Evolutionary conservation across 345 rosid genomes (phyloP).

Genomic region (Salix brachista): DNA sequence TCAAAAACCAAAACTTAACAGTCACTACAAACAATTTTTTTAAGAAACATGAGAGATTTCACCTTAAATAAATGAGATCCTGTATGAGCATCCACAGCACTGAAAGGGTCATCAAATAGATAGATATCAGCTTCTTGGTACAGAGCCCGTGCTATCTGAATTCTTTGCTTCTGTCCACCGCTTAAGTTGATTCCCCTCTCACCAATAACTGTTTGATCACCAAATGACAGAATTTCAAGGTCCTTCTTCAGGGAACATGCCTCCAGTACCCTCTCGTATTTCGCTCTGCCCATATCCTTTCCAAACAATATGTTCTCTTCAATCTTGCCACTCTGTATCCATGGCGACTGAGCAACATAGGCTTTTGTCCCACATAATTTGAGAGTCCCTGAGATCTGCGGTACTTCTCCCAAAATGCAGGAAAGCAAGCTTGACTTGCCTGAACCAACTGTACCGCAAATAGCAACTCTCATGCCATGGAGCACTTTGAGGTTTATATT

Average conservation of each 20-base stretch:
- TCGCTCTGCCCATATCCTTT: conserved; percentile 20
- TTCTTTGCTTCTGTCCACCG: conserved; percentile 47
- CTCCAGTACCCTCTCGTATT: conserved; percentile 26
- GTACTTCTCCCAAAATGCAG: conserved; percentile 32
- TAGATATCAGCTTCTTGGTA: conserved; percentile 44
- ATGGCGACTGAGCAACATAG: conserved; percentile 36
- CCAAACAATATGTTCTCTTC: conserved; percentile 38
- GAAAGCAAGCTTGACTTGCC: conserved; percentile 36
- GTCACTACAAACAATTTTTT: not conserved
- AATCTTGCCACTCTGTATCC: conserved; percentile 36
- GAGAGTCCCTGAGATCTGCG: conserved; percentile 28
- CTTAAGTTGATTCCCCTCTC: conserved; percentile 48
- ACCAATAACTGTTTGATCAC: conserved; percentile 46
- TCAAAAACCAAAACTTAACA: not conserved
- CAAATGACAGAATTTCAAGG: conserved; percentile 34
- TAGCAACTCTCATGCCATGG: conserved; percentile 31
- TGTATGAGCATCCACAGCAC: conserved; percentile 45
- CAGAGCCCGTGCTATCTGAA: conserved; percentile 42
- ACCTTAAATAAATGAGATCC: conserved; percentile 36
- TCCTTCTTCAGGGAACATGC: conserved; percentile 37
- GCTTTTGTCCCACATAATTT: conserved; percentile 35
- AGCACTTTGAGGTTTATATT: conserved; percentile 25
- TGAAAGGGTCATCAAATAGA: conserved; percentile 44
- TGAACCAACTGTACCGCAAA: conserved; percentile 35
- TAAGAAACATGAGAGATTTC: not conserved